Conservation (phyloP, 2,329 filamentous ascomycete genomes). For the Monosporascus sp. region DNA sequence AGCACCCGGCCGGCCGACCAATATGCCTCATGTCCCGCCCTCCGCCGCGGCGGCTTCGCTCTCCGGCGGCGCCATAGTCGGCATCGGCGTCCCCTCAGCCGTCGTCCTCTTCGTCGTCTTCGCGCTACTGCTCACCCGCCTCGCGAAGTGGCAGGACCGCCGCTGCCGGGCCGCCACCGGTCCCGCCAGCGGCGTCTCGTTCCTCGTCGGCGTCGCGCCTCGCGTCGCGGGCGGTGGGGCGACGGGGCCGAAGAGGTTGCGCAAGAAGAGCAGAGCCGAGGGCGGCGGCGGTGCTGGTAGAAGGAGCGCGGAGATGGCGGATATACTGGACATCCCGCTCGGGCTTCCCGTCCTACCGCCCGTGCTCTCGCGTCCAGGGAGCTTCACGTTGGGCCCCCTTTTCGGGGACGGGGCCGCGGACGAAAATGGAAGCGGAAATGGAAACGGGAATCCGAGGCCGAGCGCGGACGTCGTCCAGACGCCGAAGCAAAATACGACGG, state of each 20-base stretch:
- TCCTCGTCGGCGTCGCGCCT: not conserved
- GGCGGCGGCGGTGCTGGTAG: not conserved
- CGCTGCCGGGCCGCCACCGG: slow-evolving; percentile 5
- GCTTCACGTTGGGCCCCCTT: slow-evolving; percentile 5
- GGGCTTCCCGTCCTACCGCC: slow-evolving; percentile 19
- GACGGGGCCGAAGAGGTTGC: slow-evolving; percentile 12
- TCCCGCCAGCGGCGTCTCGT: slow-evolving; percentile 1
- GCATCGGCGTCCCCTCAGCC: slow-evolving; percentile 44
- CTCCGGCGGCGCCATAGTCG: slow-evolving; percentile 32
- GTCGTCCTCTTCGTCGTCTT: slow-evolving; percentile 38
- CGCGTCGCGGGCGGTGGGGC: not conserved
- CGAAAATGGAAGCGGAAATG: slow-evolving; percentile 2
- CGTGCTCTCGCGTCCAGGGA: slow-evolving; percentile 13
- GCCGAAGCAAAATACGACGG: slow-evolving; percentile 2
- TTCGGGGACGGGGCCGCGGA: slow-evolving; percentile 1
- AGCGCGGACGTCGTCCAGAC: slow-evolving; percentile 4
- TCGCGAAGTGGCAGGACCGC: slow-evolving; percentile 25
- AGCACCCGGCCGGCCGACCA: not conserved
- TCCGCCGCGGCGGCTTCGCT: slow-evolving; percentile 6
- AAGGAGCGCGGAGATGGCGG: not conserved
- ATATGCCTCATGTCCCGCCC: slow-evolving; percentile 1
- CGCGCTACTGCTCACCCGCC: slow-evolving; percentile 38
- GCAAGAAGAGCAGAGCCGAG: slow-evolving; percentile 17
- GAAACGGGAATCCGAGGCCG: not conserved
- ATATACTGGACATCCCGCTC: slow-evolving; percentile 3